Percentiles rank a stretch among this genome's conserved stretches.
Evolutionary conservation across 306 rosid genomes (phyloP).

Genomic region (Prunus mume): DNA sequence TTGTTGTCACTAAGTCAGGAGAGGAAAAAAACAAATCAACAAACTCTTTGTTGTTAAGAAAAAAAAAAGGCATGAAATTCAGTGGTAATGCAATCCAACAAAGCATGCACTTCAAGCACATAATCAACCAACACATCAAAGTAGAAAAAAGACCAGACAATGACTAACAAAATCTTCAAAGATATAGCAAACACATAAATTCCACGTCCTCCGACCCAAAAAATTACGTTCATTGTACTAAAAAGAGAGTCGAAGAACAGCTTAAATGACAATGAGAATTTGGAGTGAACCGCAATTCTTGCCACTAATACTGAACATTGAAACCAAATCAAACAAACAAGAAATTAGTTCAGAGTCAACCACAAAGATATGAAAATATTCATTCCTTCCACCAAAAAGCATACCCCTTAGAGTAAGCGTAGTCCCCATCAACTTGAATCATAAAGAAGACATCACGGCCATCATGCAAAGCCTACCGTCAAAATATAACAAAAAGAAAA

Average conservation of each 20-base stretch:
- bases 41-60: conserved; percentile 16
- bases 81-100: conserved; percentile 8
- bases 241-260: not conserved
- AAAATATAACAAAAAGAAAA: not conserved
- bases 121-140: not conserved
- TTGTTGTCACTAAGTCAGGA: conserved; percentile 50
- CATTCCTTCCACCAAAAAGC: conserved; percentile 6
- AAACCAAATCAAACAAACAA: not conserved
- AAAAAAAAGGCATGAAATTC: conserved; percentile 1
- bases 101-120: not conserved
- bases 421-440: conserved; percentile 75
- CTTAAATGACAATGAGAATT: not conserved
- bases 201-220: conserved; percentile 6
- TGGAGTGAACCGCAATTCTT: not conserved
- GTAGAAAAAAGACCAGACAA: not conserved
- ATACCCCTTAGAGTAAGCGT: conserved; percentile 77
- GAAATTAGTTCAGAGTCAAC: not conserved
- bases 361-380: not conserved
- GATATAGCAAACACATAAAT: not conserved
- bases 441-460: conserved; percentile 80
- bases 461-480: conserved; percentile 74
- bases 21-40: conserved; percentile 21
- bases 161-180: not conserved
- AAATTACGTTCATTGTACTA: conserved; percentile 5
- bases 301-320: not conserved